Percentiles rank a stretch among this genome's conserved stretches.
phyloP scores from a whole-genome alignment of 495 filamentous ascomycete genomes.

The Rostrohypoxylon terebratum region DNA sequence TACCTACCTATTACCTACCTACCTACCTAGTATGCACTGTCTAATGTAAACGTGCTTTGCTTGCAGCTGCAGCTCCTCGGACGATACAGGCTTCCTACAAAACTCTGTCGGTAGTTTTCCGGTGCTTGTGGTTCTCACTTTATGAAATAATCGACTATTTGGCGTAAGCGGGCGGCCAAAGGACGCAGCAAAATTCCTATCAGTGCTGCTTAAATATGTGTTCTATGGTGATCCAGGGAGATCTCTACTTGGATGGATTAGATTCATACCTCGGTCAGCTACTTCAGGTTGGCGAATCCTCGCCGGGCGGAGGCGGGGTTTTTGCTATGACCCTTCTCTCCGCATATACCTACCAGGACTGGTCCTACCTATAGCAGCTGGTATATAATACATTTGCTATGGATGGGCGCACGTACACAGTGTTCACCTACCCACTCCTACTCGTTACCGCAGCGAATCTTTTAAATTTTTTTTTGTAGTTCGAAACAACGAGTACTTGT shows the following conservation, averaged over 20 bases:
- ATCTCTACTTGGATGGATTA: constrained; percentile 3
- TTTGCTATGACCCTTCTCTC: background rate
- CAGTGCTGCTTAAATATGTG: no score
- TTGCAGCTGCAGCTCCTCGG: background rate
- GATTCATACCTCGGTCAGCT: constrained; percentile 28
- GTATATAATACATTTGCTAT: background rate
- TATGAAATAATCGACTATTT: background rate
- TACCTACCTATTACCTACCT: no score
- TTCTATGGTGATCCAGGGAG: background rate
- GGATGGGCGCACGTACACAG: background rate
- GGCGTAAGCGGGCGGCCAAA: no score
- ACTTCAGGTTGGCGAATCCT: background rate
- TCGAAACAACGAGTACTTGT: background rate
- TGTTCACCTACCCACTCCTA: background rate
- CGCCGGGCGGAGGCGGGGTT: constrained; percentile 1
- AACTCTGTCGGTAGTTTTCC: constrained; percentile 5
- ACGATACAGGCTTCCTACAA: constrained; percentile 2
- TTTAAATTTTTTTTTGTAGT: background rate
- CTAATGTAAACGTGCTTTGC: no score
- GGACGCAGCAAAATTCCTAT: background rate
- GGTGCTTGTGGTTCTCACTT: no score
- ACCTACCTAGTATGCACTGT: no score
- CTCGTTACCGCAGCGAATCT: background rate
- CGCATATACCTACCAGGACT: constrained; percentile 28
- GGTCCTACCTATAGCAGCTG: constrained; percentile 18